Evolutionary conservation across 2,329 filamentous ascomycete species (phyloP).

Genomic region (Hirsutella minnesotensis): DNA sequence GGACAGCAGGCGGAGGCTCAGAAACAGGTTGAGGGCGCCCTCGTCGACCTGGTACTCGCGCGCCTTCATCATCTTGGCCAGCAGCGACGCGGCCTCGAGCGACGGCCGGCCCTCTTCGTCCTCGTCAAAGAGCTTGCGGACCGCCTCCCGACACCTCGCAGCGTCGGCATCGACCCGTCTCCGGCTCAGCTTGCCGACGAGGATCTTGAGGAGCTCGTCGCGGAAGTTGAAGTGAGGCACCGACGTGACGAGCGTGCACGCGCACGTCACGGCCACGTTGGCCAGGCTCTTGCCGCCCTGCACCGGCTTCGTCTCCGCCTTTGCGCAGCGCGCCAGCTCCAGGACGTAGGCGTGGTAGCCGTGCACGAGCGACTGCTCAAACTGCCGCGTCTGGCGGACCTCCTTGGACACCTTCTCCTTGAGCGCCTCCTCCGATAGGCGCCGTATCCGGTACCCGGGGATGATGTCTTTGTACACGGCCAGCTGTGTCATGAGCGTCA

Average conservation of each 20-base stretch:
- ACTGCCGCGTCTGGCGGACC: slow-evolving; percentile 67
- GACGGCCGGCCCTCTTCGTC: slow-evolving; percentile 87
- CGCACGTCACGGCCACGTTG: slow-evolving; percentile 72
- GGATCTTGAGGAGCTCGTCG: slow-evolving; percentile 71
- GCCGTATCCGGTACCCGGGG: slow-evolving; percentile 88
- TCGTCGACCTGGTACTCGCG: slow-evolving; percentile 76
- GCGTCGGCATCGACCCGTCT: slow-evolving; percentile 64
- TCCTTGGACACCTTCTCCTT: slow-evolving; percentile 83
- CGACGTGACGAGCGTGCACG: slow-evolving; percentile 65
- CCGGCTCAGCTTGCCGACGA: slow-evolving; percentile 72
- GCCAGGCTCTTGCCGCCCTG: slow-evolving; percentile 41
- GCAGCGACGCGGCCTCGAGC: slow-evolving; percentile 70
- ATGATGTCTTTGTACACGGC: slow-evolving; percentile 93
- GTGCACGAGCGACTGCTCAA: slow-evolving; percentile 76
- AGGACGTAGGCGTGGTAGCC: slow-evolving; percentile 80
- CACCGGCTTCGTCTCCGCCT: slow-evolving; percentile 32
- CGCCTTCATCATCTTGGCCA: slow-evolving; percentile 92
- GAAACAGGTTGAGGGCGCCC: slow-evolving; percentile 77
- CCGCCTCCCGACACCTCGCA: slow-evolving; percentile 60
- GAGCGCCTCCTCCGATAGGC: slow-evolving; percentile 61
- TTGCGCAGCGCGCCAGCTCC: slow-evolving; percentile 57
- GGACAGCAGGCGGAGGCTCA: slow-evolving; percentile 76
- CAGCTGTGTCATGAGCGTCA: slow-evolving; percentile 76
- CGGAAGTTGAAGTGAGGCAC: slow-evolving; percentile 98
- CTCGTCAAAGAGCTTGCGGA: slow-evolving; percentile 72